Percentiles rank a stretch among this genome's conserved stretches.
Evolutionary conservation across 768 basidiomycete genomes (phyloP).

Genomic region (Naganishia antarctica): DNA sequence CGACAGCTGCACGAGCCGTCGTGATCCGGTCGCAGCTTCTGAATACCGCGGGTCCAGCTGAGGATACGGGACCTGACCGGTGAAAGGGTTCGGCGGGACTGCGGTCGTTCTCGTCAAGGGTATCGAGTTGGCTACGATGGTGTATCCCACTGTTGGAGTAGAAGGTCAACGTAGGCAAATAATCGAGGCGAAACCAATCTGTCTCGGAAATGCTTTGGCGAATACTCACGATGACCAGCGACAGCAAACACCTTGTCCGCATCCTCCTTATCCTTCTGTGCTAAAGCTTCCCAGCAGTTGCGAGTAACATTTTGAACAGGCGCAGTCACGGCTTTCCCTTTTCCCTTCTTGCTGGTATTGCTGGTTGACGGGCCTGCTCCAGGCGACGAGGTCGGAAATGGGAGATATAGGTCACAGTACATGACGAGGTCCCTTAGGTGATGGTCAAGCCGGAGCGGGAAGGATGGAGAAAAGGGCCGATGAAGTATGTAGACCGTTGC

Average conservation of each 20-base stretch:
- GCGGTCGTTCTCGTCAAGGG: not conserved
- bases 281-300: constrained; percentile 4
- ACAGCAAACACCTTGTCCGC: constrained; percentile 13
- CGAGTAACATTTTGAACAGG: not conserved
- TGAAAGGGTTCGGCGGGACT: constrained; percentile 38
- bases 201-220: not conserved
- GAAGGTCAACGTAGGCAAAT: too few species aligned
- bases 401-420: constrained; percentile 19
- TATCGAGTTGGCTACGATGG: constrained; percentile 16
- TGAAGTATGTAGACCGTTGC: too few species aligned
- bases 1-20: constrained; percentile 39
- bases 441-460: too few species aligned
- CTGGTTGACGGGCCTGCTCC: constrained; percentile 13
- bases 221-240: constrained; percentile 9
- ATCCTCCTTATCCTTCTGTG: constrained; percentile 3
- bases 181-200: too few species aligned
- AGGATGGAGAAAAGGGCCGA: too few species aligned
- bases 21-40: constrained; percentile 5
- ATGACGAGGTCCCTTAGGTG: too few species aligned
- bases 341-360: constrained; percentile 1
- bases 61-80: constrained; percentile 35
- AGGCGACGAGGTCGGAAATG: constrained; percentile 3
- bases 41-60: constrained; percentile 36
- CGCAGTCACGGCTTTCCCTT: not conserved
- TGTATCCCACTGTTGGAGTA: constrained; percentile 18